Base-by-base conservation (phyloP, 2,329 filamentous ascomycete species). In the Penicillium sp. region DNA sequence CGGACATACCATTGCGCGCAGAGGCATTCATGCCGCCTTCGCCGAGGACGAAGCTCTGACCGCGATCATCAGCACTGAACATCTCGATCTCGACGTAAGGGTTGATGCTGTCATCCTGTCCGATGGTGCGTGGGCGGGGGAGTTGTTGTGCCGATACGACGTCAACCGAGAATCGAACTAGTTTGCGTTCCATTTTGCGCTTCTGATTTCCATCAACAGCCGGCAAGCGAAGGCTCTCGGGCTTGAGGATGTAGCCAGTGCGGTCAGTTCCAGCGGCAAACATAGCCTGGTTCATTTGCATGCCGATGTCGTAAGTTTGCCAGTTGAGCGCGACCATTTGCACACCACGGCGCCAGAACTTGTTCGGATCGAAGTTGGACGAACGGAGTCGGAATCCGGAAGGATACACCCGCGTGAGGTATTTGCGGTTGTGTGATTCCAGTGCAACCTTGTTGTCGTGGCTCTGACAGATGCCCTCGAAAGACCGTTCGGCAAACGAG, bases 291-390 rank as follows among this genome's bases (percentile, higher is more conserved):
- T 97, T 97, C 73, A 97, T 83, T 71, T 97, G 93, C 84, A 97
- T 94, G 44, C 92, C 91, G 18, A 95, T 82, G 70, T 97, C 94
- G 69, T 95, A 97, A 0, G 92, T 97, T 76, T 99, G 94, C 93
- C 94, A 97, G 76, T 99, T 99, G 60, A 97, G 81, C 0, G 94
- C 94, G 14, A 89, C 92, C 93, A 99, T 97, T 75, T 99, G 94
- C 18, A 97, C 94, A 32, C 94, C 94, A 42, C 91, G 87, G 50
- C 93, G 87, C 94, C 94, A 99, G 71, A 94, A 96, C 60, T 88
- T 87, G 61, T 96, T 83, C 1, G 94, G 94, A 67, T 97, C 92
- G 69, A 97, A 97, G 76, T 99, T 99, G 65, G 89, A 90, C 0
- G 94, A 97, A 34, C 85, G 86, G 55, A 97, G 81, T 29, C 94